Evolutionary conservation across 1,284 basidiomycete genomes (phyloP), one percentile per base, ranked within the genome.

Genomic region (Phellinidium pouzarii): DNA sequence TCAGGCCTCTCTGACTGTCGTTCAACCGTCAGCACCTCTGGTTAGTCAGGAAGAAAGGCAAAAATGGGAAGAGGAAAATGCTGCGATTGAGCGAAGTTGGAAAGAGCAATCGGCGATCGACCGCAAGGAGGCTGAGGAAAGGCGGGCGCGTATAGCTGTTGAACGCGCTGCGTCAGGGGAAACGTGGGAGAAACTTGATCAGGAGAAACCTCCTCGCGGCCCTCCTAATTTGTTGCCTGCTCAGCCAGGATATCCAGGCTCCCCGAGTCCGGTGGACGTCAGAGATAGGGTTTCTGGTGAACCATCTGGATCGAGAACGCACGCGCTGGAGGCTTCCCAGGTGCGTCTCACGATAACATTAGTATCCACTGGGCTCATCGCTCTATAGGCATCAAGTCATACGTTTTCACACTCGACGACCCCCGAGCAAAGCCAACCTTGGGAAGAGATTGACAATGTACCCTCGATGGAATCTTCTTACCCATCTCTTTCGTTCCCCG

Each of bases 401-500:
- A 9, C 50, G 38, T 43, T 52, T 23, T 26, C 44, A 31, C 58
- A 64, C 19, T 63, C 49, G 68, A 68, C 11, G 66, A 68, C 48
- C 65, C 65, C 29, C 66, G 64, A n/a, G 67, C 74, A 42, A 72
- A 73, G 40, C 75, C 75, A 82, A 62, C 81, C 76, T 60, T 87
- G 84, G 85, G 84, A 86, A 42, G 52, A 53, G 27, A 43, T 56
- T 62, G 76, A 85, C 56, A 68, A 87, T 41, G 74, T 79, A 40
- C 77, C 80, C 19, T 80, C 78, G 0, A 65, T 79, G 40, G 77
- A 78, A 3, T 87, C 84, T 1, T 89, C 87, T 3, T 84, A 78
- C 64, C 84, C 87, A n/a, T 89, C 87, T 53, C 71, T 87, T 69
- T 77, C 81, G 20, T 85, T 80, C 66, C 81, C 79, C 4, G 76